These are phyloP conservation scores for Volvariella surrecta DNA, from an alignment of 1,284 basidiomycete genomes.

Conservation along the genomic window DNA sequence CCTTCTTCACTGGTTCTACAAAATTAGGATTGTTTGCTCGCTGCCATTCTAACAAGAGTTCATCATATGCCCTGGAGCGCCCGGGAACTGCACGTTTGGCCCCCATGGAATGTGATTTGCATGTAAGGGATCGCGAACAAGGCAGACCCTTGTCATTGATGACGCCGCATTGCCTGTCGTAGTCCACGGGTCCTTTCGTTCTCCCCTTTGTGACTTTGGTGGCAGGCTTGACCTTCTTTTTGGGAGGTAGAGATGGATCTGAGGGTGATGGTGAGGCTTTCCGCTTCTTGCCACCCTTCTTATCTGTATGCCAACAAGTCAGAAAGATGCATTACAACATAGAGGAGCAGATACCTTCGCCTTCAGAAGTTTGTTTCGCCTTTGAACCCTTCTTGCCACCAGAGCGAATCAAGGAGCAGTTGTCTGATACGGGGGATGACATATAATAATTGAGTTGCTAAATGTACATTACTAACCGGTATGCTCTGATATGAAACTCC, in stretches of 20 bases:
- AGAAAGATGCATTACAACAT: slow-evolving; percentile 6
- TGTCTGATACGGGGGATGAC: slow-evolving; percentile 29
- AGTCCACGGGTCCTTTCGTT: slow-evolving; percentile 79
- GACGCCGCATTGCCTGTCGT: slow-evolving; percentile 93
- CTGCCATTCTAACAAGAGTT: slow-evolving; percentile 89
- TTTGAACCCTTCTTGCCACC: slow-evolving; percentile 47
- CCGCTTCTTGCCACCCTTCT: slow-evolving; percentile 56
- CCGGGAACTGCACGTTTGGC: slow-evolving; percentile 90
- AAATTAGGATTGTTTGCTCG: slow-evolving; percentile 89
- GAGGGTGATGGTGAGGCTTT: slow-evolving; percentile 59
- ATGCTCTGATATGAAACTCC: slow-evolving; percentile 71
- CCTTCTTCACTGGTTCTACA: slow-evolving; percentile 84
- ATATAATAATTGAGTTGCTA: not conserved
- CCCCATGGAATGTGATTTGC: slow-evolving; percentile 98
- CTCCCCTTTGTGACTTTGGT: slow-evolving; percentile 70
- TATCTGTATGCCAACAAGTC: slow-evolving; percentile 19
- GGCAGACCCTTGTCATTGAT: slow-evolving; percentile 94
- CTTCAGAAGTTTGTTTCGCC: slow-evolving; percentile 34
- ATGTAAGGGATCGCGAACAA: slow-evolving; percentile 95
- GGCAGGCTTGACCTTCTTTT: slow-evolving; percentile 69
- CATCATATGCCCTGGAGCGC: slow-evolving; percentile 81
- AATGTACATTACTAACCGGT: slow-evolving; percentile 40
- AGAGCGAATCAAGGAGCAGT: slow-evolving; percentile 52
- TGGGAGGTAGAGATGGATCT: slow-evolving; percentile 49
- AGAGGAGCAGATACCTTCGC: slow-evolving; percentile 22